These are phyloP conservation scores for Guadua angustifolia DNA, from an alignment of 176 grass and related monocot genomes.

Conservation along the genomic window DNA sequence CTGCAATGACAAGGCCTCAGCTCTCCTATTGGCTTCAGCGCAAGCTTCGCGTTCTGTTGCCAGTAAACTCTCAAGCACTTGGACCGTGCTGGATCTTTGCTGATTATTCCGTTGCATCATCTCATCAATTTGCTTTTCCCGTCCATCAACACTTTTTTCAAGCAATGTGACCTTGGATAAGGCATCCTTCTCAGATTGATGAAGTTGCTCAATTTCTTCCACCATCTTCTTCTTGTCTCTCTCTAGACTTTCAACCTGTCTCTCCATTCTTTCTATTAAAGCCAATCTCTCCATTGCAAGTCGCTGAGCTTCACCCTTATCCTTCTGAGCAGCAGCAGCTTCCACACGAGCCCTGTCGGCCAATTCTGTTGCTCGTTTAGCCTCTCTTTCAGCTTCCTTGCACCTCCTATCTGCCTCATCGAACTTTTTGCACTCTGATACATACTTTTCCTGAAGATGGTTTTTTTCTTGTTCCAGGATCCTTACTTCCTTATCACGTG, in stretches of 20 bases:
- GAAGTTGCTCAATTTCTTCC: conserved; percentile 72
- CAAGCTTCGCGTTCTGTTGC: conserved; percentile 72
- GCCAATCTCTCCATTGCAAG: conserved; percentile 83
- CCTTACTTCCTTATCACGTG: conserved; percentile 69
- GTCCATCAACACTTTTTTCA: conserved; percentile 78
- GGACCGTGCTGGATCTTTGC: conserved; percentile 90
- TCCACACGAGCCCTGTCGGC: conserved; percentile 77
- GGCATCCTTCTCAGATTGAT: conserved; percentile 79
- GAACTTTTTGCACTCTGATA: conserved; percentile 74
- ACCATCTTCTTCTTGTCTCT: conserved; percentile 72
- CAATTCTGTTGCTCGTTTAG: conserved; percentile 79
- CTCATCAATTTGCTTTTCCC: conserved; percentile 89
- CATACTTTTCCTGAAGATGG: conserved; percentile 81
- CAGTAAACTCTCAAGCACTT: conserved; percentile 83
- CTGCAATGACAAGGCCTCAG: conserved; percentile 83
- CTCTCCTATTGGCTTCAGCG: conserved; percentile 81
- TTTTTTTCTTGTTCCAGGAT: conserved; percentile 94
- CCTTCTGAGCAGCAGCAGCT: conserved; percentile 71
- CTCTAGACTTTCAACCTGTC: conserved; percentile 73
- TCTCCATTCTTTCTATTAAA: conserved; percentile 81
- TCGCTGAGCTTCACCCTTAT: conserved; percentile 79
- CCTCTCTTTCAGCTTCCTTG: conserved; percentile 92
- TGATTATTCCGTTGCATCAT: conserved; percentile 84
- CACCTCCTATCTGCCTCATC: conserved; percentile 80
- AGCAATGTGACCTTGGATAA: conserved; percentile 67